Evolutionary conservation across 202 grass and related monocot species (phyloP).

Genomic region (Cymbopogon flexuosus): DNA sequence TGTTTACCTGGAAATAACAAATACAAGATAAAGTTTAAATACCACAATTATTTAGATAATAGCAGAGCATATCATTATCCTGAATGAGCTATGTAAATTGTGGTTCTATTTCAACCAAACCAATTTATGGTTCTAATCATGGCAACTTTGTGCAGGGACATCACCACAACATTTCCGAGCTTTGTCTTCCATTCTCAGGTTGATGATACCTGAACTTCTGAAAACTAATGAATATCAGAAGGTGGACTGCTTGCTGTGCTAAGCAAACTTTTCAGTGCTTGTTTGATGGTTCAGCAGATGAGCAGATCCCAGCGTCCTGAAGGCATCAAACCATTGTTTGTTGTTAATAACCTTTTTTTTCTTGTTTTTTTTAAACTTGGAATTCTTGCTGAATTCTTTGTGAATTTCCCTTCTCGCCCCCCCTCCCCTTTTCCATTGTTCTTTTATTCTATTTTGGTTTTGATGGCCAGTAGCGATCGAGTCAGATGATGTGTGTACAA

Average conservation of each 20-base stretch:
- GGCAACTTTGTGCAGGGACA: conserved; percentile 47
- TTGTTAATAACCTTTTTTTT: conserved; percentile 28
- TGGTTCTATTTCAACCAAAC: neutral
- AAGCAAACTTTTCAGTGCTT: neutral
- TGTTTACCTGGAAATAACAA: neutral
- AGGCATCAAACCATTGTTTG: neutral
- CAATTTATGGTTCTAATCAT: conserved; percentile 12
- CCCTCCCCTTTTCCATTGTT: neutral
- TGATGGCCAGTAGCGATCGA: neutral
- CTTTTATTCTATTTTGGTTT: neutral
- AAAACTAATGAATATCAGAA: conserved; percentile 18
- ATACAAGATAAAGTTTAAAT: neutral
- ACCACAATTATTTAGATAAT: neutral
- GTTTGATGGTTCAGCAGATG: conserved; percentile 4
- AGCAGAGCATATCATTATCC: neutral
- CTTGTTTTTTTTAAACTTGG: neutral
- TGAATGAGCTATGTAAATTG: neutral
- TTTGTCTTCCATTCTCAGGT: conserved; percentile 89
- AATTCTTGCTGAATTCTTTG: neutral
- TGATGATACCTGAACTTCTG: conserved; percentile 50
- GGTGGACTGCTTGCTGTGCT: conserved; percentile 5
- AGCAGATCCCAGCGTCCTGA: neutral
- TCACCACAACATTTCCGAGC: conserved; percentile 82
- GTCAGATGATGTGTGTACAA: conserved; percentile 17
- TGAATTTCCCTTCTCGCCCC: neutral